These are phyloP conservation scores for Acanthamoeba royreba DNA, from an alignment of 208 protist species.

Conservation along the genomic window DNA sequence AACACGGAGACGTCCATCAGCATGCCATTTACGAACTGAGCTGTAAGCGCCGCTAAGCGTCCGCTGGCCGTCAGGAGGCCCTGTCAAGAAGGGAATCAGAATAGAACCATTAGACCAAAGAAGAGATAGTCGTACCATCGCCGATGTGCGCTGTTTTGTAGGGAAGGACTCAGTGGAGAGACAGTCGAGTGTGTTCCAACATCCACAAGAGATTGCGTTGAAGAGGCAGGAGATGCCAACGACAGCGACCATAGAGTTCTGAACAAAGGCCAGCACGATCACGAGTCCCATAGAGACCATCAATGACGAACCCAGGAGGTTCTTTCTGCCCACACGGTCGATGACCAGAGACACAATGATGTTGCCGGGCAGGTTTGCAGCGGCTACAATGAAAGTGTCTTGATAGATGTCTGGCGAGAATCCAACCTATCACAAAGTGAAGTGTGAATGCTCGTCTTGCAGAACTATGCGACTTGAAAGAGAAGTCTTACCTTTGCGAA, in stretches of 20 bases:
- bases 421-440: neutral
- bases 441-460: no score
- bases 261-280: neutral
- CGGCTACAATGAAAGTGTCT: constrained; percentile 28
- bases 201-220: constrained; percentile 50
- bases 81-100: neutral
- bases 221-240: constrained; percentile 38
- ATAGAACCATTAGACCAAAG: neutral
- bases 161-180: constrained; percentile 61
- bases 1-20: neutral
- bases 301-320: neutral
- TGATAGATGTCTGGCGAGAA: neutral
- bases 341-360: constrained; percentile 18
- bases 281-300: neutral
- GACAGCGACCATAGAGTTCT: neutral
- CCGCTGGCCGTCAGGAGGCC: constrained; percentile 11
- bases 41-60: neutral
- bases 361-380: constrained; percentile 44
- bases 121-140: constrained; percentile 6
- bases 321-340: constrained; percentile 48
- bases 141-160: constrained; percentile 39
- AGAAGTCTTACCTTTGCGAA: neutral
- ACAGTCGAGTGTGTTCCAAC: constrained; percentile 54
- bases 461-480: no score
- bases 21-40: constrained; percentile 18